Base-by-base conservation (phyloP, 352 stramenopile species). In the Phytophthora agathidicida region DNA sequence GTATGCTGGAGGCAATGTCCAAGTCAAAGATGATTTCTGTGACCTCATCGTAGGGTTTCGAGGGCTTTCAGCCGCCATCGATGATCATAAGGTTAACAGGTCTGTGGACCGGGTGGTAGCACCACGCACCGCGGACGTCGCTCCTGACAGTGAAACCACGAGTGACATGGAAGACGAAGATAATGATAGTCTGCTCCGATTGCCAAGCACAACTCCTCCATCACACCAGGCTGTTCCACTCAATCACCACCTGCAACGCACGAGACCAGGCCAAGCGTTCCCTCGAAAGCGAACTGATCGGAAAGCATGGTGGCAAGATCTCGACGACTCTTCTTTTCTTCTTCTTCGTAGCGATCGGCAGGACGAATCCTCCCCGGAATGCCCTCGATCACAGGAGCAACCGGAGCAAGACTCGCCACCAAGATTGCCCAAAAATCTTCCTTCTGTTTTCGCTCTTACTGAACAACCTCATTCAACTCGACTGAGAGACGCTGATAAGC, bases 1-100 rank as follows among this genome's bases (percentile, higher is more conserved):
- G 33, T 45, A 59, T 48, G 16, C 26, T 20, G 26, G 11, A 28
- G 54, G 42, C 8, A 68, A 14, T 14, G 55, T 37, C 13, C 42
- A 51, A 41, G 51, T 60, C 33, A 78, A 82, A 14, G 76, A 85
- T 41, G 72, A 77, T 7, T 89, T 91, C 35, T 91, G 80, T 46
- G 79, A 91, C 60, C 57, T 88, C 13, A 65, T 91, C n/a, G 49
- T 87, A 2, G 76, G 78, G 1, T 89, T 78, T 53, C 48, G 38
- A 48, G 74, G 77, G n/a, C 36, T 57, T 19, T 51, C 44, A 26
- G 37, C 50, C 3, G 60, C 48, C 6, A 8, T 60, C 8, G 17
- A 48, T 14, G 41, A 64, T 19, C 20, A 55, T 1, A 39, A 59
- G 19, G 27, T 16, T 3, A 65, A 65, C 14, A 33, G 32, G n/a